Conservation (phyloP, 75 land plant genomes). For the Cunninghamia lanceolata region DNA sequence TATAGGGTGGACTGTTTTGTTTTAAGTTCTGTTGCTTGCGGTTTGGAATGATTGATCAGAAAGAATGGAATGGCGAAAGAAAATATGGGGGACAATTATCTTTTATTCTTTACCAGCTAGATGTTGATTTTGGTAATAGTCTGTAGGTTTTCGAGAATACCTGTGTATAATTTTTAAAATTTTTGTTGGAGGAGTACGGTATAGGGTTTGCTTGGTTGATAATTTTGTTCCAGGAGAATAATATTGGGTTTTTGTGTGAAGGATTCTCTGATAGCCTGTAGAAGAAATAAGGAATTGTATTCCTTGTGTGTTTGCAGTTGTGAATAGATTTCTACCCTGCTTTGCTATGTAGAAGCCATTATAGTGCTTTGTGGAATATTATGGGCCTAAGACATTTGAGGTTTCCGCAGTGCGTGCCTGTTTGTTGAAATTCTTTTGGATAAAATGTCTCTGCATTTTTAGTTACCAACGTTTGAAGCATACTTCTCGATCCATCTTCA, state of each 20-base stretch:
- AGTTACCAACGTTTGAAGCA: background rate
- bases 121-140: background rate
- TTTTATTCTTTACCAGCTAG: background rate
- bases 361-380: background rate
- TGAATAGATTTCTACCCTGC: background rate
- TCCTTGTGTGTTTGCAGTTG: background rate
- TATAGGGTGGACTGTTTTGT: background rate
- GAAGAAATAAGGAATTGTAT: background rate
- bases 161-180: background rate
- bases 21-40: background rate
- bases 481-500: background rate
- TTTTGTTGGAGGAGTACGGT: background rate
- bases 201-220: background rate
- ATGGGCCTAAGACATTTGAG: background rate
- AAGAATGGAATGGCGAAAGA: no score
- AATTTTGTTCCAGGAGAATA: background rate
- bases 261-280: background rate
- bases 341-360: background rate
- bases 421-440: background rate
- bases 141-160: background rate
- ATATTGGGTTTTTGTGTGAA: background rate
- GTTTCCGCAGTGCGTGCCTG: background rate
- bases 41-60: background rate
- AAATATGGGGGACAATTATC: background rate
- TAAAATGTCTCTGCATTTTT: background rate